Conservation (phyloP, 2,329 filamentous ascomycete species). For the Botryosphaeria dothidea region DNA sequence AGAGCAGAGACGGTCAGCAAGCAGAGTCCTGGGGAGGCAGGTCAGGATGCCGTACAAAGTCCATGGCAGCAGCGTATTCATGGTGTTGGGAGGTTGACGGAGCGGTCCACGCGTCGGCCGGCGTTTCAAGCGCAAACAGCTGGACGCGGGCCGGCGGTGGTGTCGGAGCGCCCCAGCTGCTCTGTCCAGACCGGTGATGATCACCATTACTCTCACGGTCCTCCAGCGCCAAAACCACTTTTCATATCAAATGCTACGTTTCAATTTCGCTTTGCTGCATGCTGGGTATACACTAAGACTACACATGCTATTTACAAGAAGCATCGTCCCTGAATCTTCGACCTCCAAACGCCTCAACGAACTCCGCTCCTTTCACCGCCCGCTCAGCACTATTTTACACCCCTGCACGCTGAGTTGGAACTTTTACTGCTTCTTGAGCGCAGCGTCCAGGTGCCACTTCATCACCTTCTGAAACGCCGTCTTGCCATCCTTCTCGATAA, state of each 20-base stretch:
- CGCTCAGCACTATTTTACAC: neutral
- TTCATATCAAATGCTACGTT: neutral
- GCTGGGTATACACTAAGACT: conserved; percentile 1
- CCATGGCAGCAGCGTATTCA: conserved; percentile 21
- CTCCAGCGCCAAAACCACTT: neutral
- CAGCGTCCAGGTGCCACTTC: conserved; percentile 70
- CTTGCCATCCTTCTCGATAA: conserved; percentile 75
- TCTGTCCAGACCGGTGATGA: neutral
- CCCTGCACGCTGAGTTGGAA: neutral
- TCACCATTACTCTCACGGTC: neutral
- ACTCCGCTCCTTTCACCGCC: neutral
- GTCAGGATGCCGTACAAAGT: conserved; percentile 20
- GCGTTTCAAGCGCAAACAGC: conserved; percentile 19
- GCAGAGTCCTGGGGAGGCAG: neutral
- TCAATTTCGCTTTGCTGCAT: neutral
- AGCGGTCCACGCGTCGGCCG: conserved; percentile 16
- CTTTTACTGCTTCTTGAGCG: conserved; percentile 24
- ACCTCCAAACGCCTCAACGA: neutral
- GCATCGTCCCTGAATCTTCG: neutral
- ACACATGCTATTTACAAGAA: neutral
- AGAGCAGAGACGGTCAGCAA: conserved; percentile 20
- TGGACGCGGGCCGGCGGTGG: conserved; percentile 10
- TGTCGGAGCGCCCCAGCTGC: conserved; percentile 6
- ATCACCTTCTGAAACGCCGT: conserved; percentile 75
- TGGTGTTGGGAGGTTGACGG: conserved; percentile 18